Conservation (phyloP, 352 stramenopile species). For the Globisporangium paddicum region DNA sequence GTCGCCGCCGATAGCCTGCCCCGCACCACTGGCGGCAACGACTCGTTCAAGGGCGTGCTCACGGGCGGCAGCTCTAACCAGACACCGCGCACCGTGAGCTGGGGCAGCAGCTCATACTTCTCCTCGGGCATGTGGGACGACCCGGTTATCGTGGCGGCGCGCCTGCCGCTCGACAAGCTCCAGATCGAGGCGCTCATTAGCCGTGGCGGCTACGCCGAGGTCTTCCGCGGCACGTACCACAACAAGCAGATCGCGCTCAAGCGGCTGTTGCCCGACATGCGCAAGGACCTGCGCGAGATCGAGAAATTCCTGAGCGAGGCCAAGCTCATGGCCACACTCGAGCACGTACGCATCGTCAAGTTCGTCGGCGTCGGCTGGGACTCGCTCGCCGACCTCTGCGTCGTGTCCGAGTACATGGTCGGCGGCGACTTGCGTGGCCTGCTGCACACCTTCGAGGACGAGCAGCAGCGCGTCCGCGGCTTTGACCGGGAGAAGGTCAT, state of each 20-base stretch:
- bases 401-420: constrained; percentile 38
- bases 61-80: neutral
- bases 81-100: neutral
- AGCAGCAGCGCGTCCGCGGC: constrained; percentile 17
- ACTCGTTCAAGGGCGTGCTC: neutral
- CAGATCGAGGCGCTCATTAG: constrained; percentile 23
- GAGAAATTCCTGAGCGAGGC: constrained; percentile 39
- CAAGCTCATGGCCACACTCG: constrained; percentile 36
- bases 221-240: constrained; percentile 35
- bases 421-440: constrained; percentile 32
- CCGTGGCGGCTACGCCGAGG: constrained; percentile 40
- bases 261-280: constrained; percentile 26
- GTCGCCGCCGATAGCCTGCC: neutral
- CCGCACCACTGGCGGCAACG: neutral
- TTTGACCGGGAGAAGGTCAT: constrained; percentile 46
- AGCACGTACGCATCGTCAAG: constrained; percentile 33
- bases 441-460: constrained; percentile 9
- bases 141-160: constrained; percentile 17
- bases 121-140: constrained; percentile 21
- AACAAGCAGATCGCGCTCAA: constrained; percentile 41
- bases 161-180: constrained; percentile 24
- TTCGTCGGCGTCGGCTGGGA: constrained; percentile 45
- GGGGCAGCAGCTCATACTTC: neutral
- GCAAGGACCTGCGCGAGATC: constrained; percentile 27
- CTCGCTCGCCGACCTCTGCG: constrained; percentile 27